Conservation (phyloP, 2,329 filamentous ascomycete genomes). For the Aspergillus texensis region DNA sequence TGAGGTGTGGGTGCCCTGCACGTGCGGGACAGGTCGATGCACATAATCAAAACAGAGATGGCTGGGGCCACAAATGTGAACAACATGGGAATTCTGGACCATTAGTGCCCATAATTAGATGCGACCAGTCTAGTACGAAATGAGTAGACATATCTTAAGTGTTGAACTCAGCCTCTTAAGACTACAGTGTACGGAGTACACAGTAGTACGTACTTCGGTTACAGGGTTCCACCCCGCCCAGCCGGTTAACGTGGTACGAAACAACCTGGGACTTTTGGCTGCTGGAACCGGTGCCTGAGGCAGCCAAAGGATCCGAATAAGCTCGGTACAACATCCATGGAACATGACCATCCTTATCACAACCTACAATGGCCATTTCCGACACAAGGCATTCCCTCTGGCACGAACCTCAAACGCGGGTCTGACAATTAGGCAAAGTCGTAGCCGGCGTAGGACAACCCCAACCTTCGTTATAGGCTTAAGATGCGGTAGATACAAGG, state of each 20-base stretch:
- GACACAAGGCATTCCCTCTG: not conserved
- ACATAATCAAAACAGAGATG: slow-evolving; percentile 1
- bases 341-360: not conserved
- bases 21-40: slow-evolving; percentile 7
- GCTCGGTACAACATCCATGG: not conserved
- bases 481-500: not conserved
- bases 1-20: slow-evolving; percentile 13
- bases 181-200: not conserved
- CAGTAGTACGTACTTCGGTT: not conserved
- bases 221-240: not conserved
- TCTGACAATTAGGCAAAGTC: no score
- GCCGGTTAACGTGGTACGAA: not conserved
- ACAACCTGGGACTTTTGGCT: not conserved
- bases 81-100: not conserved
- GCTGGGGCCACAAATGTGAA: not conserved
- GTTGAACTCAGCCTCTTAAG: not conserved
- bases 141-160: not conserved
- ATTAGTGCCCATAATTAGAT: not conserved
- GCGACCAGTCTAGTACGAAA: not conserved
- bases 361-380: not conserved
- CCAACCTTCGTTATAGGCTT: not conserved
- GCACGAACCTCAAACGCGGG: not conserved
- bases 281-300: not conserved
- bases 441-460: no score
- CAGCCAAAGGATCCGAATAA: not conserved